Conservation (phyloP, 108 stramenopile species). For the Fistulifera pelliculosa region DNA sequence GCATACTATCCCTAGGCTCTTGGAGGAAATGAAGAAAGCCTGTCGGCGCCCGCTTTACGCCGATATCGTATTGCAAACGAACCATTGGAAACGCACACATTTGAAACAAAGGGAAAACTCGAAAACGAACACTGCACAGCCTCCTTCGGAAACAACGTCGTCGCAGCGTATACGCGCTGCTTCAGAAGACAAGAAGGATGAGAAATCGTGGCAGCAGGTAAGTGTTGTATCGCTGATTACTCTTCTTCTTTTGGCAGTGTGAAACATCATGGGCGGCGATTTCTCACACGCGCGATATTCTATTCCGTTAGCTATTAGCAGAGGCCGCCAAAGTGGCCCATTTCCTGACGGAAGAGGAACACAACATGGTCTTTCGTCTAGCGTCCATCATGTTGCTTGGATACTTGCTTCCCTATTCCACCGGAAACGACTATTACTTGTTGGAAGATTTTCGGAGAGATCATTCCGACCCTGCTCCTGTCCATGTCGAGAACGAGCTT, state of each 20-base stretch:
- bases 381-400: conserved; percentile 35
- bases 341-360: conserved; percentile 36
- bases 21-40: conserved; percentile 26
- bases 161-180: too few relatives aligned
- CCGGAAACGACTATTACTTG: conserved; percentile 35
- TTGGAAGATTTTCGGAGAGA: conserved; percentile 1
- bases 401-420: conserved; percentile 35
- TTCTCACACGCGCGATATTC: neutral
- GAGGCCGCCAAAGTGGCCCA: conserved; percentile 24
- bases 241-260: neutral
- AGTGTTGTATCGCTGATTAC: neutral
- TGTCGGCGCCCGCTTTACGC: conserved; percentile 30
- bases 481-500: conserved; percentile 10
- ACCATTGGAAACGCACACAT: neutral
- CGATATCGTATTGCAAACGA: conserved; percentile 10
- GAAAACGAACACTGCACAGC: neutral
- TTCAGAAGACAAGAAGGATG: neutral
- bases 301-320: conserved; percentile 21
- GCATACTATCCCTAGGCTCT: neutral
- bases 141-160: neutral
- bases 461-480: neutral
- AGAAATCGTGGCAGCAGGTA: conserved; percentile 8
- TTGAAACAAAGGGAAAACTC: neutral
- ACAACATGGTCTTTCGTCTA: conserved; percentile 21
- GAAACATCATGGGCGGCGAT: neutral